Evolutionary conservation across 1,284 basidiomycete species (phyloP), one percentile per base, ranked within the genome.

Genomic region (Gomphus bonarii): DNA sequence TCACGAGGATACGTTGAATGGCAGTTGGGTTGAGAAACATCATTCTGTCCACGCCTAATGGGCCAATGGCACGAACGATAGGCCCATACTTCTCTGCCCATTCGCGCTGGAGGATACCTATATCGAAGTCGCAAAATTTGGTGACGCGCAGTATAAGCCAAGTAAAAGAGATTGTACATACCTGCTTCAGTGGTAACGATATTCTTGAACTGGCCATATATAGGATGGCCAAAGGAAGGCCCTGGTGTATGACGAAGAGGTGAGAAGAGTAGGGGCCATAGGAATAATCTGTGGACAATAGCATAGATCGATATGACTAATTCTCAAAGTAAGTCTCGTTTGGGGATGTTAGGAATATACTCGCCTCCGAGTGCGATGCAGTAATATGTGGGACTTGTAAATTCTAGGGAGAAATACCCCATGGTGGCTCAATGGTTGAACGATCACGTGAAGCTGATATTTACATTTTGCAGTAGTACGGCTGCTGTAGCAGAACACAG

Each of bases 61-160:
- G 72, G 1, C 76, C 76, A 11, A 77, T 70, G 35, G 68, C 69
- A 35, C 75, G 70, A 5, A 78, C 70, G 11, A 71, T 64, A 3
- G 72, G 69, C 0, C 75, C 75, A 51, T 77, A 67, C 33, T 70
- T 51, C 57, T 77, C 75, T 28, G 73, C 69, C 76, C 76, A 78
- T 61, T 70, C 68, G 46, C 72, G 69, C 53, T 75, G 73, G 2
- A 73, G 69, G n/a, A 73, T 72, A 16, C 76, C 74, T 57, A 42
- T 25, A 6, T 7, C 18, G 11, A 14, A 12, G 28, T 12, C 46
- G 16, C n/a, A 46, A 2, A 10, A n/a, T 33, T 10, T 10, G 11
- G 18, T 22, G 42, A 7, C 3, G n/a, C 20, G 10, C 12, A 20
- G 30, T 16, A 22, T 11, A 14, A 16, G 25, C 25, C 25, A 7